phyloP scores from a whole-genome alignment of 208 protist species.

The Trypanosoma platydactyli region DNA sequence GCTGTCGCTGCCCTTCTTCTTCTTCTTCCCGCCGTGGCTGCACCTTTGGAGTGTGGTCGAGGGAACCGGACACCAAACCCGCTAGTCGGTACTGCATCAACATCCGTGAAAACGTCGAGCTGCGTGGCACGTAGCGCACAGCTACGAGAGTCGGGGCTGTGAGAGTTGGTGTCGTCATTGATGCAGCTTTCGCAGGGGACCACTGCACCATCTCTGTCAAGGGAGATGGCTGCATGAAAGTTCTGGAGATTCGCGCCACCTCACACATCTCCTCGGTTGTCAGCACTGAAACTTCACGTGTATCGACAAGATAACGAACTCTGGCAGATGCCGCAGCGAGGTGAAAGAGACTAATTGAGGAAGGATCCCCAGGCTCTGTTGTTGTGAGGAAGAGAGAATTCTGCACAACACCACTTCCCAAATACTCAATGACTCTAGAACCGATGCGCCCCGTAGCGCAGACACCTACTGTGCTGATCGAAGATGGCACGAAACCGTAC shows the following conservation, averaged over 20 bases:
- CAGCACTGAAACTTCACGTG: slow-evolving; percentile 10
- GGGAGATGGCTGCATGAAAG: slow-evolving; percentile 47
- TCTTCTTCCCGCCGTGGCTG: not conserved
- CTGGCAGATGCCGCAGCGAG: slow-evolving; percentile 36
- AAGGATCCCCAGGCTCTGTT: slow-evolving; percentile 13
- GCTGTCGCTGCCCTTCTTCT: not conserved
- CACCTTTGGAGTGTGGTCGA: slow-evolving; percentile 6
- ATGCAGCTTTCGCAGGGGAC: not conserved
- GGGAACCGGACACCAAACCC: slow-evolving; percentile 15
- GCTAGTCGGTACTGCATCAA: slow-evolving; percentile 15
- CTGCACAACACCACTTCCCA: slow-evolving; percentile 28
- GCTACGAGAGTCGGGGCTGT: slow-evolving; percentile 6
- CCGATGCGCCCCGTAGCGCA: slow-evolving; percentile 52
- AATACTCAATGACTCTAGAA: slow-evolving; percentile 53
- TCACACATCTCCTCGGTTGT: slow-evolving; percentile 39
- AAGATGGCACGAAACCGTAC: slow-evolving; percentile 38
- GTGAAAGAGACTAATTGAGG: slow-evolving; percentile 39
- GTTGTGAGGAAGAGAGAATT: slow-evolving; percentile 9
- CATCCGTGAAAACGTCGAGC: slow-evolving; percentile 14
- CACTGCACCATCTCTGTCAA: slow-evolving; percentile 55
- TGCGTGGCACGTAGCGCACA: slow-evolving; percentile 25
- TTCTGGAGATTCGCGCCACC: slow-evolving; percentile 39
- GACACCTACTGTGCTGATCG: slow-evolving; percentile 29
- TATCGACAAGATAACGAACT: slow-evolving; percentile 32
- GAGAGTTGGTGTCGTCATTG: not conserved